Evolutionary conservation across 1,139 yeast species (phyloP).

Genomic region (Pneumocystis carinii): DNA sequence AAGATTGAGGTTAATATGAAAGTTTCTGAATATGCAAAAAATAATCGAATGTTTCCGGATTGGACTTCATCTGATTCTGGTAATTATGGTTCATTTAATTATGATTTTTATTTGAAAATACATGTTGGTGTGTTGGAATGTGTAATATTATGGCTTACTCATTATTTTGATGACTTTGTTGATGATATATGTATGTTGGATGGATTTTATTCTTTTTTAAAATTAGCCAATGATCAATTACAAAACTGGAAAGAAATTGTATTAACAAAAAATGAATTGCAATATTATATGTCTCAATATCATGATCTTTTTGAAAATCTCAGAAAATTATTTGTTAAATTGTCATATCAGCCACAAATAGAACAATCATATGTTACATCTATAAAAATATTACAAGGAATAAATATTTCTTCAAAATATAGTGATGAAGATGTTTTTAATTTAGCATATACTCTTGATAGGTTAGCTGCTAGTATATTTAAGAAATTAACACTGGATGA

Average conservation of each 20-base stretch:
- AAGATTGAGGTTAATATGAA: constrained; percentile 25
- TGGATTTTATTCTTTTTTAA: constrained; percentile 50
- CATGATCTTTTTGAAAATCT: constrained; percentile 50
- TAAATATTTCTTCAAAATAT: neutral
- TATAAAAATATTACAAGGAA: neutral
- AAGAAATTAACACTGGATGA: constrained; percentile 49
- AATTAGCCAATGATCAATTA: constrained; percentile 52
- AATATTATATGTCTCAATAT: constrained; percentile 19
- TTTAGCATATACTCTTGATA: constrained; percentile 32
- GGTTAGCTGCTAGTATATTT: constrained; percentile 45
- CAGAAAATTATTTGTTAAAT: constrained; percentile 60
- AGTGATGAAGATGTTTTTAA: neutral
- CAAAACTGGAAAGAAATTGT: constrained; percentile 42
- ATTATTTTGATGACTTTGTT: constrained; percentile 62
- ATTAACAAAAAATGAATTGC: constrained; percentile 23
- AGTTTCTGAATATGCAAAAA: neutral
- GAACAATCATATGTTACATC: neutral
- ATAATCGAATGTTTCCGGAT: constrained; percentile 13
- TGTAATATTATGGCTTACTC: constrained; percentile 51
- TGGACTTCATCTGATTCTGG: constrained; percentile 33
- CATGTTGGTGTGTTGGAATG: constrained; percentile 76
- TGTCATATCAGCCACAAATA: constrained; percentile 51
- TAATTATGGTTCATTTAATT: constrained; percentile 20
- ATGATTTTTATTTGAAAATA: constrained; percentile 49
- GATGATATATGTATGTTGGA: constrained; percentile 50